These are phyloP conservation scores for Penicillium sp. DNA, from an alignment of 2,329 filamentous ascomycete species.

Conservation along the genomic window DNA sequence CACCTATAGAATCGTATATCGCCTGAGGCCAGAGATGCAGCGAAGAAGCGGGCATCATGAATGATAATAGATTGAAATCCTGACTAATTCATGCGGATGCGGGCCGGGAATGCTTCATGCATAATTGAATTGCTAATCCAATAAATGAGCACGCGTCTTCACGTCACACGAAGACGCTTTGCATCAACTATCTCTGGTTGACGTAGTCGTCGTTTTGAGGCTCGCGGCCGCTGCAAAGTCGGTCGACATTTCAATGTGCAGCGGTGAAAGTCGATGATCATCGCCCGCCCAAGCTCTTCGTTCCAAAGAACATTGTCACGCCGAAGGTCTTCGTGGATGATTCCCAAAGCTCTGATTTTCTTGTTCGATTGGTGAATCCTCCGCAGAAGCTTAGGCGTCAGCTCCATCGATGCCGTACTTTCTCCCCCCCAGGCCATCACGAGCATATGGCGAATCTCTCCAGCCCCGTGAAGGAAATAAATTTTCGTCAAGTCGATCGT, in stretches of 20 bases:
- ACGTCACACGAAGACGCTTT: slow-evolving; percentile 4
- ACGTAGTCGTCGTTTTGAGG: not conserved
- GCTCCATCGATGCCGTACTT: not conserved
- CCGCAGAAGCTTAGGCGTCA: not conserved
- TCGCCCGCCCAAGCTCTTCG: slow-evolving; percentile 2
- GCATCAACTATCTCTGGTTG: not conserved
- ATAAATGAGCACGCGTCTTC: too few species aligned
- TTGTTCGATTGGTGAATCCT: not conserved
- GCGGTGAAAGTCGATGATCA: slow-evolving; percentile 5
- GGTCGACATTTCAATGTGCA: not conserved
- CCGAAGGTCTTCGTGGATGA: not conserved
- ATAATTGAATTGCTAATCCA: too few species aligned
- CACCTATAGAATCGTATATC: too few species aligned
- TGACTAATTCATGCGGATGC: too few species aligned
- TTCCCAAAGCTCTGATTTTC: not conserved
- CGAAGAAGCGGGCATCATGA: too few species aligned
- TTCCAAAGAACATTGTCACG: not conserved
- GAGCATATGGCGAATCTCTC: slow-evolving; percentile 4
- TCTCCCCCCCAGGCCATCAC: slow-evolving; percentile 2
- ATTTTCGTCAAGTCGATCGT: not conserved
- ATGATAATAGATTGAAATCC: too few species aligned
- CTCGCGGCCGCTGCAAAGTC: not conserved
- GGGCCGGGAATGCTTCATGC: too few species aligned
- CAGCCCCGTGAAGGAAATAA: slow-evolving; percentile 1
- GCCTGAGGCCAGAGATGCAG: too few species aligned